These are phyloP conservation scores for Blastobotrys muscicola DNA, from an alignment of 805 yeast species.

Conservation along the genomic window DNA sequence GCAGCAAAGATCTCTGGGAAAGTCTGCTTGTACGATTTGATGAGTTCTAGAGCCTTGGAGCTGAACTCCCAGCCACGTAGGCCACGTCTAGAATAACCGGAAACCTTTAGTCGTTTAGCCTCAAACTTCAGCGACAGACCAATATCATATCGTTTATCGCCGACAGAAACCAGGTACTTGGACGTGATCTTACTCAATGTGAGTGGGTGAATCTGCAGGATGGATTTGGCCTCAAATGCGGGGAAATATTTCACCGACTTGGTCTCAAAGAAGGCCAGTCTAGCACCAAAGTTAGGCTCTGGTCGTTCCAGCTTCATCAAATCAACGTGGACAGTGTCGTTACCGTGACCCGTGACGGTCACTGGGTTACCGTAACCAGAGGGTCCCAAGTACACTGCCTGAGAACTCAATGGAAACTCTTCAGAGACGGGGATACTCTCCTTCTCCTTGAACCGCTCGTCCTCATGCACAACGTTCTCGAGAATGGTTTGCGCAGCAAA, in stretches of 20 bases:
- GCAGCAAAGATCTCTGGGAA: slow-evolving; percentile 54
- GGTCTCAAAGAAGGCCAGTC: slow-evolving; percentile 49
- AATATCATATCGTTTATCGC: slow-evolving; percentile 49
- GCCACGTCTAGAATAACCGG: slow-evolving; percentile 70
- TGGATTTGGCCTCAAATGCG: slow-evolving; percentile 53
- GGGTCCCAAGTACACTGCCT: slow-evolving; percentile 73
- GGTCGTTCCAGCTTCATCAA: slow-evolving; percentile 19
- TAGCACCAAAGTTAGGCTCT: slow-evolving; percentile 60
- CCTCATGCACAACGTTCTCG: slow-evolving; percentile 61
- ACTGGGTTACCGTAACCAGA: slow-evolving; percentile 77
- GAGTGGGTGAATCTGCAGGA: slow-evolving; percentile 47
- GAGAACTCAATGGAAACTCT: slow-evolving; percentile 68
- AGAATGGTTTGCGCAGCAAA: slow-evolving; percentile 80
- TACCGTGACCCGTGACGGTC: slow-evolving; percentile 32
- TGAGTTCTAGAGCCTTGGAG: slow-evolving; percentile 56
- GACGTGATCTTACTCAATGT: slow-evolving; percentile 75
- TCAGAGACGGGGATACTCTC: slow-evolving; percentile 69
- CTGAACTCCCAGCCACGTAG: slow-evolving; percentile 77
- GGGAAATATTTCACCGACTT: slow-evolving; percentile 51
- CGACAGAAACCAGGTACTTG: slow-evolving; percentile 49
- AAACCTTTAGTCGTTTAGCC: slow-evolving; percentile 65
- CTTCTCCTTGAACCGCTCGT: slow-evolving; percentile 60
- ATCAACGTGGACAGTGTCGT: slow-evolving; percentile 26
- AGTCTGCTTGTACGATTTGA: slow-evolving; percentile 47
- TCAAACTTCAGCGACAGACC: slow-evolving; percentile 85